These are phyloP conservation scores for Paxillus rubicundulus DNA, from an alignment of 768 basidiomycete genomes.

Conservation along the genomic window DNA sequence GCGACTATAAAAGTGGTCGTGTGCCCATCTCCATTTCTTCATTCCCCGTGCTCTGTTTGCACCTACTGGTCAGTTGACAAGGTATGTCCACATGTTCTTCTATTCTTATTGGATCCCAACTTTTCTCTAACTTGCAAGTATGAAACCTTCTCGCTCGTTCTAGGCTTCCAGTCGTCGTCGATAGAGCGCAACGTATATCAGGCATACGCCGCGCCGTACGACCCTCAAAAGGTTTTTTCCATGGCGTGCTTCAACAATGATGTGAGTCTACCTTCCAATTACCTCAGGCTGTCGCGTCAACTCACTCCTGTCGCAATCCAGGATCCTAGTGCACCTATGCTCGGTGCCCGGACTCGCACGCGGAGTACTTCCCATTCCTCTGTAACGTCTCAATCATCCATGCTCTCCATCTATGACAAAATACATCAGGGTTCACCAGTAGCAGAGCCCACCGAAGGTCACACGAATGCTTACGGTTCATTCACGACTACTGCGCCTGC, in stretches of 20 bases:
- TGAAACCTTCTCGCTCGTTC: not conserved
- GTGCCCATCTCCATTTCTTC: conserved; percentile 13
- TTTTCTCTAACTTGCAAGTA: not conserved
- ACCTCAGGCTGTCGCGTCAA: not conserved
- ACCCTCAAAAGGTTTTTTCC: not conserved
- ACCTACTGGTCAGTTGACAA: not conserved
- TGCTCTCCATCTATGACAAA: conserved; percentile 21
- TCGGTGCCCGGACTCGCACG: conserved; percentile 7
- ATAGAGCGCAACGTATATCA: not conserved
- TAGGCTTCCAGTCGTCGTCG: not conserved
- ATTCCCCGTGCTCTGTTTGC: not conserved
- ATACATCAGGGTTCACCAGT: conserved; percentile 21
- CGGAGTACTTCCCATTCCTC: conserved; percentile 24
- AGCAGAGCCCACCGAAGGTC: conserved; percentile 24
- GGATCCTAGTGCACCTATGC: not conserved
- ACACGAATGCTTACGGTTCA: conserved; percentile 33
- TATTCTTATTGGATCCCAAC: not conserved
- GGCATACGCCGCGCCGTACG: not conserved
- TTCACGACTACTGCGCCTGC: conserved; percentile 41
- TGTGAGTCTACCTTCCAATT: not conserved
- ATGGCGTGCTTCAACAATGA: not conserved
- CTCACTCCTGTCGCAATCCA: not conserved
- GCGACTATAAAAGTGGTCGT: conserved; percentile 26
- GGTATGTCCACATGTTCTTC: conserved; percentile 1
- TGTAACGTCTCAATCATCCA: conserved; percentile 24